These are phyloP conservation scores for Raphanus sativus DNA, from an alignment of 345 rosid species.

Conservation along the genomic window DNA sequence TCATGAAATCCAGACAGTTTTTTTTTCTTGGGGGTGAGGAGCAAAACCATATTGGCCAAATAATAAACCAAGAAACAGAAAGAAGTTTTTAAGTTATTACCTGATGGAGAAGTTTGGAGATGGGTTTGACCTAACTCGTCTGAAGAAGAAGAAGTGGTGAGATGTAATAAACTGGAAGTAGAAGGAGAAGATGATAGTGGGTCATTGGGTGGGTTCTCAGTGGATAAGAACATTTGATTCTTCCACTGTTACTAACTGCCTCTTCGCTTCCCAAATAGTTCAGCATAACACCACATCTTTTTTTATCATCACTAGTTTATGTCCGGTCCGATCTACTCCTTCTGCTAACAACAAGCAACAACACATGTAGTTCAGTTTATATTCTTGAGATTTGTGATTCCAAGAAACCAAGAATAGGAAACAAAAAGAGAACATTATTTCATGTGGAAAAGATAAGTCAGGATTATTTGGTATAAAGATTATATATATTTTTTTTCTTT, in stretches of 20 bases:
- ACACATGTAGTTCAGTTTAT: neutral
- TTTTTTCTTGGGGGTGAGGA: neutral
- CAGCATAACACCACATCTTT: conserved; percentile 58
- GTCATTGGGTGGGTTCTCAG: conserved; percentile 82
- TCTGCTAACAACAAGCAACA: neutral
- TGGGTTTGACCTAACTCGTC: conserved; percentile 35
- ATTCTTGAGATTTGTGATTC: neutral
- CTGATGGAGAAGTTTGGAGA: conserved; percentile 81
- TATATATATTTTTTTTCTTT: no score
- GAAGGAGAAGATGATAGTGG: conserved; percentile 49
- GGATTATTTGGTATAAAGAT: neutral
- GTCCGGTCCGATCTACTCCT: neutral
- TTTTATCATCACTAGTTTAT: conserved; percentile 2
- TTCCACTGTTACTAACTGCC: conserved; percentile 51
- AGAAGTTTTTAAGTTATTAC: conserved; percentile 44
- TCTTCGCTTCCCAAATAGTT: conserved; percentile 46
- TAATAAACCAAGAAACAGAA: conserved; percentile 25
- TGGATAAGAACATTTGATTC: conserved; percentile 68
- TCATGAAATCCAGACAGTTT: conserved; percentile 27
- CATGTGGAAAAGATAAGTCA: conserved; percentile 41
- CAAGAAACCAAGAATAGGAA: conserved; percentile 3
- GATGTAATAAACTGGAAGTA: conserved; percentile 31
- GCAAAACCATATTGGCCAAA: conserved; percentile 15
- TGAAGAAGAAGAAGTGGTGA: conserved; percentile 31
- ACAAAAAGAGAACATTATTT: conserved; percentile 46